Base-by-base conservation (phyloP, 2,329 filamentous ascomycete genomes). In the Penicillium sp. region DNA sequence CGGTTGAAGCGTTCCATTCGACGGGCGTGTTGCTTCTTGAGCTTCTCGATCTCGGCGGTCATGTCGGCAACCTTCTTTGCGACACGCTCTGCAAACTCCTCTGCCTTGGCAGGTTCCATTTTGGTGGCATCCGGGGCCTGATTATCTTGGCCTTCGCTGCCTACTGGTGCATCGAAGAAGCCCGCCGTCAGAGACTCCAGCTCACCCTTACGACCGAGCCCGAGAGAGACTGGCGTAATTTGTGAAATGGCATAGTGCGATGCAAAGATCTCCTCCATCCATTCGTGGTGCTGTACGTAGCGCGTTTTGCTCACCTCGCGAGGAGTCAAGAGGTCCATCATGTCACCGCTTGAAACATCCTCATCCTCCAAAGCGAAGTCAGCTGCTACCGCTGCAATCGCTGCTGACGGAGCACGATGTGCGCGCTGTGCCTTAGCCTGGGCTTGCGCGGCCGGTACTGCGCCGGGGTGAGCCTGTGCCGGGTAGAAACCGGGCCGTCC, bases 221-320 rank as follows among this genome's bases (percentile, higher is more conserved):
- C 92, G 37, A 98, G 85, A 72, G 96, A 93, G 2, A 92, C 87
- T 0, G 94, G 92, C 8, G 89, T 86, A 59, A 99, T 96, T 72
- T 96, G 91, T 52, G 85, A 85, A 62, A 94, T 90, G 25, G 90
- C 84, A 72, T 96, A 97, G 0, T 93, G 92, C 1, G 94, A 98
- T 0, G 90, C 91, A 55, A 98, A 85, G 31, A 99, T 88, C 77
- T 99, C 94, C 72, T 98, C 95, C 91, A 99, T 96, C 95, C 94
- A 98, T 75, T 96, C 92, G 70, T 99, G 94, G 69, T 99, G 96
- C 72, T 97, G 92, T 73, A 89, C 89, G 75, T 97, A 99, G 57
- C 95, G 86, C 64, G 88, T 86, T 61, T 91, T 82, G 67, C 92
- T 96, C 62, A 99, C 90, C 64, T 99, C 95, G 45, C 93, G 86